These are phyloP conservation scores for Massariosphaeria phaeospora DNA, from an alignment of 495 filamentous ascomycete species.

Conservation along the genomic window DNA sequence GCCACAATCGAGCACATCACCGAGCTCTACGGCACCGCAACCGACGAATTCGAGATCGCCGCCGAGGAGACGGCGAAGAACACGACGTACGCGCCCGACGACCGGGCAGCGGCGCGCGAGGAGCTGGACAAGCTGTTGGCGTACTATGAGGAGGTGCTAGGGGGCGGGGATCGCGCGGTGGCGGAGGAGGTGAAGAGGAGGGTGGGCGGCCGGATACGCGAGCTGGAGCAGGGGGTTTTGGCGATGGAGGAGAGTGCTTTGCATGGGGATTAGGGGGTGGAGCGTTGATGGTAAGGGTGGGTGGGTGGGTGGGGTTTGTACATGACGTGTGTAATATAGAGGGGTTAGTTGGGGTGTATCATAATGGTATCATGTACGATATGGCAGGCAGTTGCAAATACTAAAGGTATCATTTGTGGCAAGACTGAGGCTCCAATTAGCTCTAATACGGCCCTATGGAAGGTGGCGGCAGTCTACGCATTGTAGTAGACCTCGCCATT, in stretches of 20 bases:
- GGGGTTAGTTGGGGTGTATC: too few relatives aligned
- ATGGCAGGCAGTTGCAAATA: too few relatives aligned
- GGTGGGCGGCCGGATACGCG: slow-evolving; percentile 49
- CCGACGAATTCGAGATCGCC: slow-evolving; percentile 55
- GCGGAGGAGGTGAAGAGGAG: slow-evolving; percentile 50
- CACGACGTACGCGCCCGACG: slow-evolving; percentile 50
- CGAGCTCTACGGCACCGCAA: slow-evolving; percentile 48
- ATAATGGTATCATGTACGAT: too few relatives aligned
- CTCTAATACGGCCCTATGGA: too few relatives aligned
- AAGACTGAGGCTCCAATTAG: too few relatives aligned
- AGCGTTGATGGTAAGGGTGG: not conserved
- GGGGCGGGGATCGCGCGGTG: slow-evolving; percentile 35
- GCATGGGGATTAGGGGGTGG: slow-evolving; percentile 18
- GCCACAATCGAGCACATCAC: slow-evolving; percentile 6
- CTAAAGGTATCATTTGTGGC: too few relatives aligned
- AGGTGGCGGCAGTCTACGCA: too few relatives aligned
- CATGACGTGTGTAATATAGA: not conserved
- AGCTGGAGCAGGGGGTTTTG: slow-evolving; percentile 50
- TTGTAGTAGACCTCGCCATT: too few relatives aligned
- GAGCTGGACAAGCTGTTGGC: slow-evolving; percentile 49
- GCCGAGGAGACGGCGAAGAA: slow-evolving; percentile 53
- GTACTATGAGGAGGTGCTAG: slow-evolving; percentile 44
- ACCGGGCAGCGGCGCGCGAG: slow-evolving; percentile 50
- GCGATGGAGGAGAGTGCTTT: slow-evolving; percentile 44
- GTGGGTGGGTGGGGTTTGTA: not conserved